These are phyloP conservation scores for Rhizoclosmatium globosum DNA, from an alignment of 192 early-diverging fungal species.

Conservation along the genomic window DNA sequence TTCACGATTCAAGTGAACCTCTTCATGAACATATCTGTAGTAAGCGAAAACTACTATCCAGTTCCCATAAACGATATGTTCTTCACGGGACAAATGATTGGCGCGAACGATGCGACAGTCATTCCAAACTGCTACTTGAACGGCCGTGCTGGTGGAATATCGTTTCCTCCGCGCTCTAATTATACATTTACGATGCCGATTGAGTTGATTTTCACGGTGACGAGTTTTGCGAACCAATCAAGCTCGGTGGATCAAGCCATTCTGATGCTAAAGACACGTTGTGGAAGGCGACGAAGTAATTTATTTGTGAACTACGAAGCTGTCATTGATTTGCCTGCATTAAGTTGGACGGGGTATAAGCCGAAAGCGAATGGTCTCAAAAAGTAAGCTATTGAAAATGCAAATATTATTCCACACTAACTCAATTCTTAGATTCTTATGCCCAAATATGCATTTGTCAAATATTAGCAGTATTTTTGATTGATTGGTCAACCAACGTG, in stretches of 20 bases:
- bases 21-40: conserved; percentile 3
- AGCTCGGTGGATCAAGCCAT: background rate
- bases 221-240: background rate
- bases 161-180: background rate
- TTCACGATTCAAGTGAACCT: conserved; percentile 10
- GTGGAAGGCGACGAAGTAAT: background rate
- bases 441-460: no score
- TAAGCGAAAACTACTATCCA: conserved; percentile 10
- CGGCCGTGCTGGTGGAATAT: background rate
- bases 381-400: no score
- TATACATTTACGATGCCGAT: conserved; percentile 15
- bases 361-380: background rate
- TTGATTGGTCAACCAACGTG: no score
- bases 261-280: background rate
- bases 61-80: background rate
- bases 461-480: no score
- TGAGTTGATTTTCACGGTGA: conserved; percentile 4
- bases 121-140: conserved; percentile 19
- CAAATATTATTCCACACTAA: no score
- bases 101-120: background rate
- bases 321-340: conserved; percentile 3
- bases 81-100: conserved; percentile 9
- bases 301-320: background rate
- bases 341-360: conserved; percentile 35
- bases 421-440: no score